These are phyloP conservation scores for Cutaneotrichosporon spelunceum DNA, from an alignment of 1,284 basidiomycete genomes.

Conservation along the genomic window DNA sequence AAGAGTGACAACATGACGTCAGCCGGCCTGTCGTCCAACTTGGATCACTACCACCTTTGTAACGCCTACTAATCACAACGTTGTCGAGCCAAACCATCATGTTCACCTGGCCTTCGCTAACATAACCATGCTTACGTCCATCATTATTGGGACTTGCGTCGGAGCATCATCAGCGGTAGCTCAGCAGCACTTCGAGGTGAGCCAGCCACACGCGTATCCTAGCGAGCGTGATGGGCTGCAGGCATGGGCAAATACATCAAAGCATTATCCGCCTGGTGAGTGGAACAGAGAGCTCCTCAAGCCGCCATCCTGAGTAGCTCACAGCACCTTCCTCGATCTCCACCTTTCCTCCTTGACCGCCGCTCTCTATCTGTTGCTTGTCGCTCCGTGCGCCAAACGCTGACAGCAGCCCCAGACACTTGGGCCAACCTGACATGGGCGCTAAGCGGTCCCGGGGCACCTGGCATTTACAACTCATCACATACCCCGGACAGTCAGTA, in stretches of 20 bases:
- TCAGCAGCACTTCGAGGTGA: too few species aligned
- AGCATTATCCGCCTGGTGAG: not conserved
- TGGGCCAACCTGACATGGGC: constrained; percentile 25
- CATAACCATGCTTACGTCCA: not conserved
- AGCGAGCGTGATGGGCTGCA: not conserved
- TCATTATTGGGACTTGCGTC: not conserved
- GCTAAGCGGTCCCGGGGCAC: constrained; percentile 31
- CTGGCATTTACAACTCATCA: constrained; percentile 36
- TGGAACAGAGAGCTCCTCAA: too few species aligned
- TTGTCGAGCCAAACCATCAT: not conserved
- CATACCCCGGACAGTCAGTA: constrained; percentile 30
- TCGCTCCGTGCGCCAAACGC: not conserved
- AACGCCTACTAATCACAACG: not conserved
- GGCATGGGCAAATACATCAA: not conserved
- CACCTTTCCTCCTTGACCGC: not conserved
- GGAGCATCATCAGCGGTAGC: too few species aligned
- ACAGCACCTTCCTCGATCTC: not conserved
- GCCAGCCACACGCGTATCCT: too few species aligned
- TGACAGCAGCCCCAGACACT: constrained; percentile 17
- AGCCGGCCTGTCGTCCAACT: too few species aligned
- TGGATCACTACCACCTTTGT: too few species aligned
- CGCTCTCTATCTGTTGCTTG: not conserved
- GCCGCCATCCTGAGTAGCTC: too few species aligned
- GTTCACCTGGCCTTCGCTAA: not conserved
- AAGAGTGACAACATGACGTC: too few species aligned